Conservation (phyloP, 306 rosid genomes). For the Erythrophleum fordii region DNA sequence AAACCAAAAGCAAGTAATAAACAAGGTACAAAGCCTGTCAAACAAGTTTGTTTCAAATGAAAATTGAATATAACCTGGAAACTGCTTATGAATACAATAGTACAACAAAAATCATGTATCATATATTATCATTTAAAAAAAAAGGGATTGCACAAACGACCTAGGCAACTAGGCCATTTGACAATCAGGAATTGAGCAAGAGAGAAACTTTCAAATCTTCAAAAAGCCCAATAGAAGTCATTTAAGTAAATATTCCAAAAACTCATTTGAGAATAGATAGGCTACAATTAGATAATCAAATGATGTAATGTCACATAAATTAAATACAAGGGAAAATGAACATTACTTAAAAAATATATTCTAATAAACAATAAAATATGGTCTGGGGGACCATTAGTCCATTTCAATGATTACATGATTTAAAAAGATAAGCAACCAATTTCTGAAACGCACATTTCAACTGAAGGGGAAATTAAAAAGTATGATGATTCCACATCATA, state of each 20-base stretch:
- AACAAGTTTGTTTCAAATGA: neutral
- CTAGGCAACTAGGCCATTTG: neutral
- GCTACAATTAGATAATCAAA: neutral
- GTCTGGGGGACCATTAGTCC: neutral
- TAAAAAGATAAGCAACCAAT: neutral
- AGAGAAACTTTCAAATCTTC: neutral
- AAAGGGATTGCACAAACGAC: neutral
- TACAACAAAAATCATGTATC: neutral
- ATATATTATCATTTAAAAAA: neutral
- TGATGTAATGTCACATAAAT: neutral
- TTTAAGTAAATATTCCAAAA: neutral
- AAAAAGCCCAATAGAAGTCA: neutral
- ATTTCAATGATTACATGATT: neutral
- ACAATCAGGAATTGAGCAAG: neutral
- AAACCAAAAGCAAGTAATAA: constrained; percentile 4
- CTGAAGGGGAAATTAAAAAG: neutral
- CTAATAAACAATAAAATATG: neutral
- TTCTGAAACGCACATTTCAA: neutral
- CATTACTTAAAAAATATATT: neutral
- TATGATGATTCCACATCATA: neutral
- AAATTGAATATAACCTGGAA: neutral
- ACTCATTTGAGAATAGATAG: neutral
- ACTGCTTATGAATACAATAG: neutral
- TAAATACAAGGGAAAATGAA: neutral
- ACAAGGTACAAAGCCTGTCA: neutral